Evolutionary conservation across 2,329 filamentous ascomycete genomes (phyloP), one percentile per base, ranked within the genome.

Genomic region (Exophiala bonariae): DNA sequence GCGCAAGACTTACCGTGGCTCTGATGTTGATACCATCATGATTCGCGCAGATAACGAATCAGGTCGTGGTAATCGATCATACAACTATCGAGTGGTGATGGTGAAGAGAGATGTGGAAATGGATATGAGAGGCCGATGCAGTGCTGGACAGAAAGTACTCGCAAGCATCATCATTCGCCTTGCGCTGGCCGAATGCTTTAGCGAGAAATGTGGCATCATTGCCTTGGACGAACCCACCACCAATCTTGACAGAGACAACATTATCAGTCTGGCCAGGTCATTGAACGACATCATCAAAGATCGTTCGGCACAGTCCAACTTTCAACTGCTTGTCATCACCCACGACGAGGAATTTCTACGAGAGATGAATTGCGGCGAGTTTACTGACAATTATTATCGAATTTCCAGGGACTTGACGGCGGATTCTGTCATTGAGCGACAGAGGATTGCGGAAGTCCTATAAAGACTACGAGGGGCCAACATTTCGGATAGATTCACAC

Each of bases 21-120:
- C 92, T 1, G 93, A 99, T 63, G 91, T 99, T 45, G 93, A 99
- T 72, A 93, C 88, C 1, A 96, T 99, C 63, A 80, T 95, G 62
- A 97, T 99, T 70, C 86, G 87, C 32, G 96, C 91, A 14, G 92
- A 97, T 68, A 86, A 84, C 59, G 93, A 97, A 65, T 41, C 45
- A 14, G 42, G 48, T n/a, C 41, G 50, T 13, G 85, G 82, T 42
- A 90, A 89, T 61, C 84, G 89, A 61, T 87, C 78, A 53, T 97
- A 97, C 78, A 97, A 99, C 71, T 99, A 99, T 75, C 88, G 93
- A 37, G 86, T 99, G 4, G 91, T 89, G 69, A 99, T 99, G 93
- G 83, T 96, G 59, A 99, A 99, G 73, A 86, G 92, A 65, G 90
- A 95, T 62, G 89, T 87, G 1, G 93, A 99, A 69, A 96, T 99